Evolutionary conservation across 2,329 filamentous ascomycete species (phyloP).

Genomic region (Aspergillus ibericus): DNA sequence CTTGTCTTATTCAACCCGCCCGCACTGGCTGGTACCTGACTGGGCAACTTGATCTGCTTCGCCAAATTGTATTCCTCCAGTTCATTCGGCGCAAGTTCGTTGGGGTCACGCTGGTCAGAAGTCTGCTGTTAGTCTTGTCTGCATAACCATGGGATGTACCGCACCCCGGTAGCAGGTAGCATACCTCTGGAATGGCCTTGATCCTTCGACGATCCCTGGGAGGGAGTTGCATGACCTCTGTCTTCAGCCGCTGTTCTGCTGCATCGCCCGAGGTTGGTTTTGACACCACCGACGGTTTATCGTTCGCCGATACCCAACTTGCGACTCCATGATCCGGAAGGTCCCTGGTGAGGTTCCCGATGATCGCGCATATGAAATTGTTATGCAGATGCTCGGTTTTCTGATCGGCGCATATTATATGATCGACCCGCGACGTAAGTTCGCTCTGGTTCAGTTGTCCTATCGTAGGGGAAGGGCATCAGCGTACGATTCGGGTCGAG

Average conservation of each 20-base stretch:
- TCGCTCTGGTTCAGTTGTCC: slow-evolving; percentile 63
- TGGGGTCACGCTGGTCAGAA: slow-evolving; percentile 35
- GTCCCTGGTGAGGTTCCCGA: slow-evolving; percentile 60
- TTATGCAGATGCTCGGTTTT: slow-evolving; percentile 62
- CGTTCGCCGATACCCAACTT: slow-evolving; percentile 63
- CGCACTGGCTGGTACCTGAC: slow-evolving; percentile 67
- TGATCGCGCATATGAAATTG: slow-evolving; percentile 59
- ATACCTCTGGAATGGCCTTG: slow-evolving; percentile 55
- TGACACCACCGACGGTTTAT: slow-evolving; percentile 50
- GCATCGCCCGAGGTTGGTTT: slow-evolving; percentile 59
- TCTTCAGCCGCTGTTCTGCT: slow-evolving; percentile 62
- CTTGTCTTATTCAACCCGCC: slow-evolving; percentile 77
- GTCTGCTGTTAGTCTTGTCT: slow-evolving; percentile 10
- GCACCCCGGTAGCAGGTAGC: slow-evolving; percentile 11
- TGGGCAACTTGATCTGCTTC: slow-evolving; percentile 53
- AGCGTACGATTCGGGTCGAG: slow-evolving; percentile 12
- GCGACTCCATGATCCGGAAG: slow-evolving; percentile 63
- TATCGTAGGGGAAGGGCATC: slow-evolving; percentile 30
- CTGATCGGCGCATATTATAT: slow-evolving; percentile 55
- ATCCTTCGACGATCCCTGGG: slow-evolving; percentile 60
- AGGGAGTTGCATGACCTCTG: slow-evolving; percentile 63
- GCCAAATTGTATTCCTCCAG: slow-evolving; percentile 47
- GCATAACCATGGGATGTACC: neutral
- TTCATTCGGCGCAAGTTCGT: slow-evolving; percentile 32
- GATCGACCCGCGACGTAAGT: slow-evolving; percentile 56